These are phyloP conservation scores for Dactylorhiza incarnata DNA, from an alignment of 106 monocot species.

Conservation along the genomic window DNA sequence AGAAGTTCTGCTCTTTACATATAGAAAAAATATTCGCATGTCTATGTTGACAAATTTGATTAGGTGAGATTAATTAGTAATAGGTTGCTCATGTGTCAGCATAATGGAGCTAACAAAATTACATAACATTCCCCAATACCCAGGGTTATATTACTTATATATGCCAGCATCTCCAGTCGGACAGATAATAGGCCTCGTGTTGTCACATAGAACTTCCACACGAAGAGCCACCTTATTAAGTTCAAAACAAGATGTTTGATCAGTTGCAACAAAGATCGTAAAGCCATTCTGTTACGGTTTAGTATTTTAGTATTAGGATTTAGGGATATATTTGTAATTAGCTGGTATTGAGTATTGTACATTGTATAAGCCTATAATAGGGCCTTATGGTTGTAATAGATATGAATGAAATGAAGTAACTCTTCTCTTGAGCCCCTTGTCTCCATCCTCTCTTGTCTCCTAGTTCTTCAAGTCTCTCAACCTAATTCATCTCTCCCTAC, in stretches of 20 bases:
- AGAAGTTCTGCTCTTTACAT: background rate
- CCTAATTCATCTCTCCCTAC: too few species aligned
- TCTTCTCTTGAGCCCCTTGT: too few species aligned
- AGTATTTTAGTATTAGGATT: too few species aligned
- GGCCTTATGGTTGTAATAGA: too few species aligned
- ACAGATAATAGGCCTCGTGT: conserved; percentile 36
- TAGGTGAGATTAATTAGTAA: background rate
- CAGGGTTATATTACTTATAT: conserved; percentile 97
- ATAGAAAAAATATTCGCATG: background rate
- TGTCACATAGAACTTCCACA: conserved; percentile 78
- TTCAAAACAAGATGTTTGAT: conserved; percentile 57
- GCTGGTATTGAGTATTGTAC: too few species aligned
- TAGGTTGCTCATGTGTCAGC: background rate
- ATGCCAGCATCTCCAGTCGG: conserved; percentile 76
- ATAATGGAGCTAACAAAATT: background rate
- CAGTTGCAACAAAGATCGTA: conserved; percentile 50
- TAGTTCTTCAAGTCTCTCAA: too few species aligned
- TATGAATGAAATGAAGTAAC: too few species aligned
- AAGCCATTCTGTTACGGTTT: too few species aligned
- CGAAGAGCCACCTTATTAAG: conserved; percentile 75
- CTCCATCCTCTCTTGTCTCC: too few species aligned
- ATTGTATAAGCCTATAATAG: too few species aligned
- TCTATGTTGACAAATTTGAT: background rate
- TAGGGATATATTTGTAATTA: too few species aligned
- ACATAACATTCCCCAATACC: conserved; percentile 95